Evolutionary conservation across 805 yeast species (phyloP).

Genomic region (Zygotorulaspora sp.): DNA sequence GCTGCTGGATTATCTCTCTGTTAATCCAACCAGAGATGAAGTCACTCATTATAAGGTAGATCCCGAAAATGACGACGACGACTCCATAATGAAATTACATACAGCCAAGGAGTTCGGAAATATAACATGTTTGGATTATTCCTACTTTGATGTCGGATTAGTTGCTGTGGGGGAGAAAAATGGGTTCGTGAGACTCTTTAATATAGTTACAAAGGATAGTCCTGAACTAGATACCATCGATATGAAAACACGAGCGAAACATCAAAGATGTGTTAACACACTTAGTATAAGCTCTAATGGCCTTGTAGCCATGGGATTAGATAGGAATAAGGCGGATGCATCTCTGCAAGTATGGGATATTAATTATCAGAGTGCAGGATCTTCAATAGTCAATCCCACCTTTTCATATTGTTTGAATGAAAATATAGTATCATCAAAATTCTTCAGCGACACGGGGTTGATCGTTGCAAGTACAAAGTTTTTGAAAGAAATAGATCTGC

Average conservation of each 20-base stretch:
- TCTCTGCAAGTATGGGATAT: conserved; percentile 80
- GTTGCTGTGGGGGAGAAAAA: conserved; percentile 71
- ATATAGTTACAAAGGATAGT: conserved; percentile 40
- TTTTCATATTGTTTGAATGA: conserved; percentile 66
- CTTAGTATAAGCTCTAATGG: conserved; percentile 63
- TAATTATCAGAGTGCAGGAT: conserved; percentile 51
- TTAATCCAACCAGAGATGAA: conserved; percentile 78
- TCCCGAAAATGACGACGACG: conserved; percentile 46
- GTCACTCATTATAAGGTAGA: conserved; percentile 60
- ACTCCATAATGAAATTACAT: conserved; percentile 47
- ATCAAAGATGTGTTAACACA: conserved; percentile 69
- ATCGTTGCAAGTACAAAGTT: conserved; percentile 74
- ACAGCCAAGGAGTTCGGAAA: conserved; percentile 61
- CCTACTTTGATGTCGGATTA: conserved; percentile 50
- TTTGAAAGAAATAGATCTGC: conserved; percentile 69
- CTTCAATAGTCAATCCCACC: conserved; percentile 50
- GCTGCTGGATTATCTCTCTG: conserved; percentile 44
- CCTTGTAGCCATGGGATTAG: conserved; percentile 72
- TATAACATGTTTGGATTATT: conserved; percentile 64
- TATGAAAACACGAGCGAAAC: conserved; percentile 45
- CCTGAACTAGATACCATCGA: conserved; percentile 18
- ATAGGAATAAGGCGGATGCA: conserved; percentile 69
- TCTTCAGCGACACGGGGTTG: conserved; percentile 57
- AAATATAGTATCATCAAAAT: conserved; percentile 62
- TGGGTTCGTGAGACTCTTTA: conserved; percentile 61